phyloP scores from a whole-genome alignment of 805 yeast genomes.

The Myxozyma neotropica region DNA sequence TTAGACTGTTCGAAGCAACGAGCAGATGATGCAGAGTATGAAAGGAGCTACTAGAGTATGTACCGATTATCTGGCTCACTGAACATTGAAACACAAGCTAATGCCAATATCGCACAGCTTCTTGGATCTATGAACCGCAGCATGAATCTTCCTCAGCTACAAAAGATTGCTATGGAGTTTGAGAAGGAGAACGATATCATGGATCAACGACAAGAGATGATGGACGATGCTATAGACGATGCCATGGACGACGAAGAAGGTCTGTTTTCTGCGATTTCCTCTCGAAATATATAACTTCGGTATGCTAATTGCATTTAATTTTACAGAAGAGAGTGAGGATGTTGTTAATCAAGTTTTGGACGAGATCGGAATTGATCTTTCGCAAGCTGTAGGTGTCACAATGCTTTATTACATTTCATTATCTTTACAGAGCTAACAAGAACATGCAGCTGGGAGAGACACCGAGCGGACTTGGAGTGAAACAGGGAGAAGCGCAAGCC shows the following conservation, averaged over 20 bases:
- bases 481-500: slow-evolving; percentile 10
- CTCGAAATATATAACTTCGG: no score
- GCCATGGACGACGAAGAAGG: slow-evolving; percentile 88
- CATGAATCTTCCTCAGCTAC: slow-evolving; percentile 88
- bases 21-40: slow-evolving; percentile 95
- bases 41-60: slow-evolving; percentile 75
- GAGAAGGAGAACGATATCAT: slow-evolving; percentile 91
- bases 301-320: no score
- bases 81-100: not conserved
- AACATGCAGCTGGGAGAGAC: slow-evolving; percentile 43
- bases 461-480: slow-evolving; percentile 42
- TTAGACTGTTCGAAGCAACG: slow-evolving; percentile 80
- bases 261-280: slow-evolving; percentile 2
- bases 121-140: slow-evolving; percentile 83
- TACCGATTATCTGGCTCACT: not conserved
- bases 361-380: slow-evolving; percentile 89
- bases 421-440: not conserved
- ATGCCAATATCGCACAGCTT: slow-evolving; percentile 42
- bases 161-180: slow-evolving; percentile 91
- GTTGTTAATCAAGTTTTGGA: slow-evolving; percentile 83
- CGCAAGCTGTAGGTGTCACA: slow-evolving; percentile 43
- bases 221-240: slow-evolving; percentile 97
- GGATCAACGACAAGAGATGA: slow-evolving; percentile 99
- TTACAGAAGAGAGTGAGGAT: slow-evolving; percentile 37
- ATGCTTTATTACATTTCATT: no score